Evolutionary conservation across 495 filamentous ascomycete genomes (phyloP), one percentile per base, ranked within the genome.

Genomic region (Astrocystis sublimbata): DNA sequence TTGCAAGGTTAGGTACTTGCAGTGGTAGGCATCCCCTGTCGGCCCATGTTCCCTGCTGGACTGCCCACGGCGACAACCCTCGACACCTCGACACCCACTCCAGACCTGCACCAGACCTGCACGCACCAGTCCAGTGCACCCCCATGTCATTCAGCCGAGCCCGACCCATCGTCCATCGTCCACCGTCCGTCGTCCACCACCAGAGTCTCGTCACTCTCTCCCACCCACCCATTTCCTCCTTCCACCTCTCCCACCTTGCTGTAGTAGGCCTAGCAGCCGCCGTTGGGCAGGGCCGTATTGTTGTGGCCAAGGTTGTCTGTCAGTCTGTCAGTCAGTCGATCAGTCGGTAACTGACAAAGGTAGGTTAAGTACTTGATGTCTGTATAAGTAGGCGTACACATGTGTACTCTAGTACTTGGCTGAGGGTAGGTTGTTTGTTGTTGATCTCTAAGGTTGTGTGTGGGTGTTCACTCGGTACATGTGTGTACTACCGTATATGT

Each of bases 71-170:
- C 56, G 30, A 43, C 56, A n/a, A n/a, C n/a, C n/a, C n/a, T n/a
- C n/a, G n/a, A n/a, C n/a, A n/a, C n/a, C n/a, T n/a, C n/a, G n/a
- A 49, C 56, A 49, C 35, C 56, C 43, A 50, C 56, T 40, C 6
- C 13, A 23, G 24, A 15, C 36, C 36, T n/a, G n/a, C 43, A 15
- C 28, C 54, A 28, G 33, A 24, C 53, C 17, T 28, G 5, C 24
- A 10, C 45, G 4, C 33, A 36, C 33, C 13, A 6, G 33, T 6
- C 33, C 13, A 6, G 33, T 6, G 13, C 33, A 13, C 50, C 42
- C 56, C 56, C 56, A 38, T 59, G 56, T 50, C 45, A 59, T 59
- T 49, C 55, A 58, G 55, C 55, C 55, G 55, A 58, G 41, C 40
- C 54, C 55, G 40, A 58, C 55, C 21, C 45, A 33, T 51, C n/a